Conservation (phyloP, 2,329 filamentous ascomycete genomes). For the Exophiala calicioides region DNA sequence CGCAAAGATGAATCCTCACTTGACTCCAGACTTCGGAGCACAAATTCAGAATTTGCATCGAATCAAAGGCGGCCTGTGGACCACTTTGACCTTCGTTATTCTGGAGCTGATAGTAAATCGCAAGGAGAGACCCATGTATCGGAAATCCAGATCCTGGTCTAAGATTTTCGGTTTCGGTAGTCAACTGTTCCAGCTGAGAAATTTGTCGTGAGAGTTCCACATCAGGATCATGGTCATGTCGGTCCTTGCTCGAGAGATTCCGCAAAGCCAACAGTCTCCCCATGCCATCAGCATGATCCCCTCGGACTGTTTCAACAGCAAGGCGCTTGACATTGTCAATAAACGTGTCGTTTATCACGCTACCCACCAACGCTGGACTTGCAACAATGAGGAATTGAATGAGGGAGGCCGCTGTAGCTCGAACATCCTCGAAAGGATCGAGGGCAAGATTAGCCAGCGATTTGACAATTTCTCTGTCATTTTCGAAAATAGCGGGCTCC, state of each 20-base stretch:
- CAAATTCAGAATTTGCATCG: slow-evolving; percentile 56
- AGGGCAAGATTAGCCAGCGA: slow-evolving; percentile 76
- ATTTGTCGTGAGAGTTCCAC: neutral
- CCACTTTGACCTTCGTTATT: slow-evolving; percentile 1
- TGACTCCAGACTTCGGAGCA: slow-evolving; percentile 74
- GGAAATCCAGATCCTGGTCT: slow-evolving; percentile 20
- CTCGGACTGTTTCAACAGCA: slow-evolving; percentile 72
- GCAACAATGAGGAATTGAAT: slow-evolving; percentile 35
- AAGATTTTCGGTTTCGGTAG: slow-evolving; percentile 1
- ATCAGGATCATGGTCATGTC: neutral
- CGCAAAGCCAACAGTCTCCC: slow-evolving; percentile 46
- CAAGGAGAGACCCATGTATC: slow-evolving; percentile 27
- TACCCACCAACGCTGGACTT: slow-evolving; percentile 1
- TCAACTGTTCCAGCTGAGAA: slow-evolving; percentile 6
- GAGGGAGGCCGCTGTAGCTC: slow-evolving; percentile 55
- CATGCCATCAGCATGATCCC: slow-evolving; percentile 89
- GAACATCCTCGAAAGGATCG: slow-evolving; percentile 91
- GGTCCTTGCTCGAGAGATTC: neutral
- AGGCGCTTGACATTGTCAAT: slow-evolving; percentile 50
- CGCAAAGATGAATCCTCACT: slow-evolving; percentile 77
- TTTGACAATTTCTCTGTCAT: slow-evolving; percentile 43
- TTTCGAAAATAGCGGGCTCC: slow-evolving; percentile 21
- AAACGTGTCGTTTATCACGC: slow-evolving; percentile 49
- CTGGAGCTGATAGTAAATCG: slow-evolving; percentile 20
- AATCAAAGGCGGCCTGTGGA: slow-evolving; percentile 36